Conservation (phyloP, 129 eudicot species). For the Flaveria ramosissima region DNA sequence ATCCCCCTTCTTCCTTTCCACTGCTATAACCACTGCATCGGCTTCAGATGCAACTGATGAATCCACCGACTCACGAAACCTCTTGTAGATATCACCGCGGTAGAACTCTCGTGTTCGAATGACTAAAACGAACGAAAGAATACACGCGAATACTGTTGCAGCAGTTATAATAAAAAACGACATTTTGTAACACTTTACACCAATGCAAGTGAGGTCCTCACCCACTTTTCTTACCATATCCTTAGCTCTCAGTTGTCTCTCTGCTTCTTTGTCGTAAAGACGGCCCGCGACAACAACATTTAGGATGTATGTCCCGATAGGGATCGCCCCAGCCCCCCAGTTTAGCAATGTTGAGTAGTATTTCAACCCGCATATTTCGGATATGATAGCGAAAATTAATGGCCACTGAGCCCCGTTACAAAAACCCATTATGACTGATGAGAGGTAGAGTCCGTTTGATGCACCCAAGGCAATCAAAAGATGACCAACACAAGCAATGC, state of each 20-base stretch:
- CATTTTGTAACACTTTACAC: neutral
- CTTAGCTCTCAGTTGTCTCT: neutral
- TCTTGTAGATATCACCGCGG: neutral
- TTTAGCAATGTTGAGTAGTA: neutral
- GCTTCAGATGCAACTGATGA: no score
- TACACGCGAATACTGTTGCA: neutral
- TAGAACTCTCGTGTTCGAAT: neutral
- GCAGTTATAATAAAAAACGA: neutral
- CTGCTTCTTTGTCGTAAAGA: neutral
- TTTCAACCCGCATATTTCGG: neutral
- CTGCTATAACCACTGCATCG: no score
- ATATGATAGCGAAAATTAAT: neutral
- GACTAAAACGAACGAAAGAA: neutral
- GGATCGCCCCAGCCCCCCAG: neutral
- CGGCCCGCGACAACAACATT: neutral
- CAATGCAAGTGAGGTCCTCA: neutral
- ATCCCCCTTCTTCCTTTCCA: no score
- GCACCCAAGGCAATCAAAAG: neutral
- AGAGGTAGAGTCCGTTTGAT: neutral
- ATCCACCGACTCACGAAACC: neutral
- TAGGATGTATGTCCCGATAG: neutral
- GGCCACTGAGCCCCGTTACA: neutral
- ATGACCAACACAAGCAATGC: neutral
- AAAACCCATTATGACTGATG: neutral
- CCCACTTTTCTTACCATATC: neutral